A percentile compares a stretch with the other conserved stretches of the same genome.
Conservation (phyloP, 495 filamentous ascomycete genomes). For the Annulohypoxylon bovei region DNA sequence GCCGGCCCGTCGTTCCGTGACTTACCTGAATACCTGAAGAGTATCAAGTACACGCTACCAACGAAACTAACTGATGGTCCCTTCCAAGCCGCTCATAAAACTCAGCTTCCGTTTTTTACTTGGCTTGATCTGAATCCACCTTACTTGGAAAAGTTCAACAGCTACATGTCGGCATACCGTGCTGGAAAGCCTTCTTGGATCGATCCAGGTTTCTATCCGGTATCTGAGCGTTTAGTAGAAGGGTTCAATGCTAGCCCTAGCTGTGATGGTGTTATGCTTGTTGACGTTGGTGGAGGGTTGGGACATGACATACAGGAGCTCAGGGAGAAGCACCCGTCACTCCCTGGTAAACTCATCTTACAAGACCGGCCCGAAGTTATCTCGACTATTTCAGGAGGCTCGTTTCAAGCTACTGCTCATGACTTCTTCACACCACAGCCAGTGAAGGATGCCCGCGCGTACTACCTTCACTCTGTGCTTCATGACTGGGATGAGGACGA, state of each 20-base stretch:
- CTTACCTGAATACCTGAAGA: slow-evolving; percentile 41
- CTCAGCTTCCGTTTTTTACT: slow-evolving; percentile 43
- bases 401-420: slow-evolving; percentile 41
- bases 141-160: slow-evolving; percentile 54
- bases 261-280: background rate
- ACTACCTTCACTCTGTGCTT: slow-evolving; percentile 58
- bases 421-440: slow-evolving; percentile 67
- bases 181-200: slow-evolving; percentile 63
- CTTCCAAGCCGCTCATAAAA: slow-evolving; percentile 46
- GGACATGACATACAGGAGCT: slow-evolving; percentile 21
- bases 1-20: slow-evolving; percentile 28
- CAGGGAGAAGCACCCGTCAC: slow-evolving; percentile 47
- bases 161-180: slow-evolving; percentile 62
- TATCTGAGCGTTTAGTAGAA: slow-evolving; percentile 51
- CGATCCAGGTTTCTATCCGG: slow-evolving; percentile 60
- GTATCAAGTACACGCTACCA: slow-evolving; percentile 39
- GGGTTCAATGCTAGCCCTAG: slow-evolving; percentile 22
- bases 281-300: slow-evolving; percentile 15
- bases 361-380: slow-evolving; percentile 59
- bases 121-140: slow-evolving; percentile 39
- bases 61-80: slow-evolving; percentile 42
- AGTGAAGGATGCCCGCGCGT: slow-evolving; percentile 53
- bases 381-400: slow-evolving; percentile 11
- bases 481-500: slow-evolving; percentile 61
- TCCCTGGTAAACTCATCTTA: slow-evolving; percentile 57